Conservation (phyloP, 768 basidiomycete genomes). For the Pulveroboletus frians region DNA sequence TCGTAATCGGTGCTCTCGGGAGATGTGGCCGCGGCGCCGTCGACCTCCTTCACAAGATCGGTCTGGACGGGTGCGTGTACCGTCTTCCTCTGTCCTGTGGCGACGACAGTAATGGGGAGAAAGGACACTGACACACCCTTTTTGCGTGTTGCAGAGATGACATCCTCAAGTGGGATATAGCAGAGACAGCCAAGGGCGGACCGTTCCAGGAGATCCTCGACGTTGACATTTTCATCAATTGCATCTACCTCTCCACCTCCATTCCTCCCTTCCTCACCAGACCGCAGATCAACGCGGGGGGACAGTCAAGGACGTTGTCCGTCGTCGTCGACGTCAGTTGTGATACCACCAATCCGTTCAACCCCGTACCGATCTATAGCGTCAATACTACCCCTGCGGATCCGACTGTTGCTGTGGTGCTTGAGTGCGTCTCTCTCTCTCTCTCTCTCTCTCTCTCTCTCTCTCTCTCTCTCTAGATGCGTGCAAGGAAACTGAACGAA, state of each 20-base stretch:
- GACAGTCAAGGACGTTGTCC: constrained; percentile 58
- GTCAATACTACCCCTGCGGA: constrained; percentile 92
- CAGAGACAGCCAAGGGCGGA: constrained; percentile 93
- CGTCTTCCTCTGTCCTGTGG: too few relatives aligned
- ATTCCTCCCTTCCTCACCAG: constrained; percentile 81
- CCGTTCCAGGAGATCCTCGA: constrained; percentile 94
- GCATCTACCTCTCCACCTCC: constrained; percentile 88
- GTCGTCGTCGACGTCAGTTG: constrained; percentile 97
- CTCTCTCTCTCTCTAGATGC: too few relatives aligned
- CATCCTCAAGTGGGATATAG: constrained; percentile 97
- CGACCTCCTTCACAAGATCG: constrained; percentile 92
- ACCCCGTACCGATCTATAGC: constrained; percentile 92
- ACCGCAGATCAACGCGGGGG: constrained; percentile 68
- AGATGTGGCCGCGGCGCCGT: constrained; percentile 94
- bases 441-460: too few relatives aligned
- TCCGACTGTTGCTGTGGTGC: constrained; percentile 83
- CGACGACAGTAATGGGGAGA: too few relatives aligned
- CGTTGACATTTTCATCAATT: constrained; percentile 98
- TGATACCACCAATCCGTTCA: constrained; percentile 98
- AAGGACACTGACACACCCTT: not conserved
- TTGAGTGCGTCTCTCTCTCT: constrained; percentile 43
- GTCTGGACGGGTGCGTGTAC: constrained; percentile 71
- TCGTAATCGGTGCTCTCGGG: constrained; percentile 95
- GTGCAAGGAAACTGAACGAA: too few relatives aligned
- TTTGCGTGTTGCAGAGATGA: constrained; percentile 55